These are phyloP conservation scores for Cyclotella atomus DNA, from an alignment of 108 stramenopile genomes.

Conservation along the genomic window DNA sequence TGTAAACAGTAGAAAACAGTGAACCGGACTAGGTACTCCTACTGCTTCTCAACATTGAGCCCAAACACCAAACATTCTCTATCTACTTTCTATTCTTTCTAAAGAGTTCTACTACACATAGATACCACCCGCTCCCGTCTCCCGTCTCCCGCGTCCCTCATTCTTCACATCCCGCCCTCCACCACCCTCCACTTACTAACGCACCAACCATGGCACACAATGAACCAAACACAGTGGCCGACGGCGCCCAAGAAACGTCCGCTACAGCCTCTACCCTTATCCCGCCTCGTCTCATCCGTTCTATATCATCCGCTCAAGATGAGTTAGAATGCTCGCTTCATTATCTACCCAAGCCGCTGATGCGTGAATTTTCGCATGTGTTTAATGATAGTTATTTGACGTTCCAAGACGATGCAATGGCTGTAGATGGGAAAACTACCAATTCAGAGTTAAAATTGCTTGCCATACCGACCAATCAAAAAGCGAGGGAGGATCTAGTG, in stretches of 20 bases:
- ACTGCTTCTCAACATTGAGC: too few species aligned
- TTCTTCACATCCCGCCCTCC: too few species aligned
- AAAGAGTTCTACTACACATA: too few species aligned
- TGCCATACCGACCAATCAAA: conserved; percentile 89
- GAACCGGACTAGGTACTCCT: too few species aligned
- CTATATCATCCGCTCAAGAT: conserved; percentile 35
- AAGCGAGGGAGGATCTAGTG: conserved; percentile 82
- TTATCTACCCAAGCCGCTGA: conserved; percentile 70
- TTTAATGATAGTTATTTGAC: conserved; percentile 70
- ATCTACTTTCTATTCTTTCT: too few species aligned
- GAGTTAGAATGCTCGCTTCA: conserved; percentile 75
- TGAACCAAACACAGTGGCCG: background rate
- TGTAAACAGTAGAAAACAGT: too few species aligned
- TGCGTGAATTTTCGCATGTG: conserved; percentile 86
- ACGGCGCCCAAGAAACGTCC: background rate
- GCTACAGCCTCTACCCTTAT: conserved; percentile 34
- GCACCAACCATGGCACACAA: too few species aligned
- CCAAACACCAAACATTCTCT: too few species aligned
- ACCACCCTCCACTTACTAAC: too few species aligned
- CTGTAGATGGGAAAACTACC: background rate
- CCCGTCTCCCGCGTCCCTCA: too few species aligned
- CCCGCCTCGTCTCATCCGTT: conserved; percentile 52
- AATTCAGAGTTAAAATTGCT: conserved; percentile 51
- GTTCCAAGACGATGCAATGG: conserved; percentile 6
- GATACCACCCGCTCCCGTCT: too few species aligned